Percentiles rank a stretch among this genome's conserved stretches.
Conservation (phyloP, 2,329 filamentous ascomycete genomes). For the Epichloe amarillans region DNA sequence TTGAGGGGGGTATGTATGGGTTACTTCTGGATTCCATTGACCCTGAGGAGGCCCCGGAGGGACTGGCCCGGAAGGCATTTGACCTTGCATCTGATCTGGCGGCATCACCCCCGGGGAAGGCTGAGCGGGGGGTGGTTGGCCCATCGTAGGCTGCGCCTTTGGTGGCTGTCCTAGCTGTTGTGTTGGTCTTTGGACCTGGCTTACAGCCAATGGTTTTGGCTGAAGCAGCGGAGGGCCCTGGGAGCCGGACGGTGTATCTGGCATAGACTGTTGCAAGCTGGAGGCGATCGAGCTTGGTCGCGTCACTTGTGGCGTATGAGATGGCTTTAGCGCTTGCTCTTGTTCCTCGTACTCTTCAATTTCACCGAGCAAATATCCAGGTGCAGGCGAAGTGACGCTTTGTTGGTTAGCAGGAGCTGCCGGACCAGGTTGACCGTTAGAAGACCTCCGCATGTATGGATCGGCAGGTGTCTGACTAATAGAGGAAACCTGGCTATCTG, state of each 20-base stretch:
- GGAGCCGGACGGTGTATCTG: not conserved
- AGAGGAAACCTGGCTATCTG: conserved; percentile 8
- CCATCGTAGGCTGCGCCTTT: not conserved
- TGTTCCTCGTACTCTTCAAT: conserved; percentile 11
- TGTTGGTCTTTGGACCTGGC: not conserved
- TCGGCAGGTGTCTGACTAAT: conserved; percentile 8
- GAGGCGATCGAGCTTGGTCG: conserved; percentile 2
- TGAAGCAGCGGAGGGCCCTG: not conserved
- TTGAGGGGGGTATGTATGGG: not conserved
- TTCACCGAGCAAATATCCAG: conserved; percentile 6
- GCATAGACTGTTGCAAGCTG: not conserved
- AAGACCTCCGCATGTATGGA: conserved; percentile 5
- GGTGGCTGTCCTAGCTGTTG: not conserved
- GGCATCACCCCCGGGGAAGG: too few relatives aligned
- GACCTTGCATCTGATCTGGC: too few relatives aligned
- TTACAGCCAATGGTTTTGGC: not conserved
- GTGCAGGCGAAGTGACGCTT: not conserved
- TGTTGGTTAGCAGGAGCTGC: not conserved
- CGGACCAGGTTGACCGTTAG: not conserved
- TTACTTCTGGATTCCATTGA: not conserved
- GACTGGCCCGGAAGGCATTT: not conserved
- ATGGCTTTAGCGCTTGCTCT: not conserved
- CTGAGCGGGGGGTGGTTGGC: not conserved
- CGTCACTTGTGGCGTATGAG: not conserved
- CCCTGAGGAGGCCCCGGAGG: not conserved